phyloP scores from a whole-genome alignment of 176 grass and related monocot genomes.

The Aegilops speltoides region DNA sequence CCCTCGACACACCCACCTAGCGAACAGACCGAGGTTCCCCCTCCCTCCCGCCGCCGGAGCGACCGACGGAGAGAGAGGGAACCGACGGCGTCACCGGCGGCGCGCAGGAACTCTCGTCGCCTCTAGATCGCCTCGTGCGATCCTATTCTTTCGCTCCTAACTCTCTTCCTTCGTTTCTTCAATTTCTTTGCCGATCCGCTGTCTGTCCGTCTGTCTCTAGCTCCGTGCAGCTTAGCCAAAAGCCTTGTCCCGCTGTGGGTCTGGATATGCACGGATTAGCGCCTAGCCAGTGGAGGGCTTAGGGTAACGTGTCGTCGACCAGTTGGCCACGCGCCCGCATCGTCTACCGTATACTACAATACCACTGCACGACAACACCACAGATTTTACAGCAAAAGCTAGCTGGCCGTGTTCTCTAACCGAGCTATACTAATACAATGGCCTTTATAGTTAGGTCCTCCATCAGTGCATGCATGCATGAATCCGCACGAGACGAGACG shows the following conservation, averaged over 20 bases:
- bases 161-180: too few relatives aligned
- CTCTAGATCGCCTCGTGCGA: too few relatives aligned
- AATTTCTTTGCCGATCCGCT: conserved; percentile 39
- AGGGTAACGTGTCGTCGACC: conserved; percentile 16
- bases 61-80: too few relatives aligned
- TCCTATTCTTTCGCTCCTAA: too few relatives aligned
- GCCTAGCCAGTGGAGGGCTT: background rate
- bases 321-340: background rate
- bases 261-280: conserved; percentile 6
- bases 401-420: too few relatives aligned
- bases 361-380: background rate
- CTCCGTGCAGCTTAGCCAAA: background rate
- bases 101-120: too few relatives aligned
- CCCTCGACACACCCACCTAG: too few relatives aligned
- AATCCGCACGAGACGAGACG: background rate
- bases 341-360: background rate
- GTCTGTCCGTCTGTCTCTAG: conserved; percentile 26
- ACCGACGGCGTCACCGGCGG: too few relatives aligned
- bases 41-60: too few relatives aligned
- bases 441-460: background rate
- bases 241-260: background rate
- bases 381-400: background rate
- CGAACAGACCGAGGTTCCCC: too few relatives aligned
- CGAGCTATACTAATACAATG: too few relatives aligned
- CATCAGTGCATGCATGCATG: background rate